phyloP scores from a whole-genome alignment of 1,284 basidiomycete species.

The Phaffia rhodozyma region DNA sequence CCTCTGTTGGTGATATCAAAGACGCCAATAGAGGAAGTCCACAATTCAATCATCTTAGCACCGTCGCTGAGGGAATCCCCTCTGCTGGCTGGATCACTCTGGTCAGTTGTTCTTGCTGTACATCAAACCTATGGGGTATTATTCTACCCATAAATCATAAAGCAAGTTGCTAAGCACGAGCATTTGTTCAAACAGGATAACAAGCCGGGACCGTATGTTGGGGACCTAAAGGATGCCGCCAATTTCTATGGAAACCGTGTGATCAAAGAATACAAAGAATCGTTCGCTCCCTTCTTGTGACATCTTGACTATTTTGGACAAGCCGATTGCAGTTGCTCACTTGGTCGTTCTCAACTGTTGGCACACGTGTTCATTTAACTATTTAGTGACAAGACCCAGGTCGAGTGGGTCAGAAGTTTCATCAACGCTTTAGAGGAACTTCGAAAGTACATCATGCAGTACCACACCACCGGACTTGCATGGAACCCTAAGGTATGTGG shows the following conservation, averaged over 20 bases:
- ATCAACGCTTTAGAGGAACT: constrained; percentile 61
- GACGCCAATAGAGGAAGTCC: constrained; percentile 58
- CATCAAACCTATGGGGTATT: no score
- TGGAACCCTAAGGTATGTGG: constrained; percentile 73
- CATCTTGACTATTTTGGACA: background rate
- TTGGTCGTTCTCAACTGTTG: background rate
- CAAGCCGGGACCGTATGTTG: constrained; percentile 73
- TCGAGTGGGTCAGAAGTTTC: constrained; percentile 77
- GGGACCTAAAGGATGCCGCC: constrained; percentile 74
- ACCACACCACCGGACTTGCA: constrained; percentile 71
- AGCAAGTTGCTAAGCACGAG: background rate
- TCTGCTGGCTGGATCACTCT: constrained; percentile 87
- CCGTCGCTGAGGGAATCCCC: constrained; percentile 68
- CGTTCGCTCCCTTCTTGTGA: constrained; percentile 42
- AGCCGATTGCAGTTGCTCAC: background rate
- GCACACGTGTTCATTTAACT: background rate
- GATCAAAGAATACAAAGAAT: constrained; percentile 86
- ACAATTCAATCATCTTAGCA: constrained; percentile 63
- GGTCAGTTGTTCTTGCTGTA: constrained; percentile 38
- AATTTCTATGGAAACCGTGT: constrained; percentile 85
- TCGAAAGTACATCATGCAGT: constrained; percentile 71
- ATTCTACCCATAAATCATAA: no score
- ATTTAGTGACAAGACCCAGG: constrained; percentile 68
- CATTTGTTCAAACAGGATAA: constrained; percentile 43
- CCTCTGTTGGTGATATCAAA: constrained; percentile 63